These are phyloP conservation scores for Botryosphaeria agaves DNA, from an alignment of 2,329 filamentous ascomycete genomes.

Conservation along the genomic window DNA sequence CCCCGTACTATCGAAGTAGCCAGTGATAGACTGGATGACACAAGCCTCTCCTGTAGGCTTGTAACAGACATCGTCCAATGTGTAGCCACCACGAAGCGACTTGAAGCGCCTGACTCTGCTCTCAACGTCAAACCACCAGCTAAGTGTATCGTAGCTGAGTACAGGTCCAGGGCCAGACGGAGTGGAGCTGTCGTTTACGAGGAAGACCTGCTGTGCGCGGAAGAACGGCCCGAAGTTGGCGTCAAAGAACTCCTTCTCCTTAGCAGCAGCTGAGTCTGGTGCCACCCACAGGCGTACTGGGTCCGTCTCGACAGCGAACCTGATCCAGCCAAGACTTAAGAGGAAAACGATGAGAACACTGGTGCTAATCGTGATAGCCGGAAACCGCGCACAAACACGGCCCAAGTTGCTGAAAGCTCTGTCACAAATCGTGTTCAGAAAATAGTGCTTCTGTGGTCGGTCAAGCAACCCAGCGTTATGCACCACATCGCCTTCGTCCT, in stretches of 20 bases:
- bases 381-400: constrained; percentile 64
- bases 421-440: constrained; percentile 70
- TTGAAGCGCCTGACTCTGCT: constrained; percentile 55
- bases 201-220: constrained; percentile 78
- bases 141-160: constrained; percentile 70
- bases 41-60: constrained; percentile 83
- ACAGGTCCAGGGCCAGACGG: constrained; percentile 52
- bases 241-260: constrained; percentile 92
- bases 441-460: constrained; percentile 61
- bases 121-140: constrained; percentile 91
- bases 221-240: constrained; percentile 89
- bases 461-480: constrained; percentile 63
- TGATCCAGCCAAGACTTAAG: constrained; percentile 74
- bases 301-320: constrained; percentile 77
- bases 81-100: constrained; percentile 49
- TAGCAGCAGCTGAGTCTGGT: constrained; percentile 72
- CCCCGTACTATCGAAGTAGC: constrained; percentile 63
- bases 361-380: constrained; percentile 60
- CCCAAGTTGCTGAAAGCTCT: constrained; percentile 65
- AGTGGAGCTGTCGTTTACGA: constrained; percentile 76
- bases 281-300: constrained; percentile 95
- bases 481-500: constrained; percentile 78
- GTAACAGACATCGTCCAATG: constrained; percentile 75
- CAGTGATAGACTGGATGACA: constrained; percentile 81
- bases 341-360: constrained; percentile 62